Evolutionary conservation across 2,329 filamentous ascomycete species (phyloP).

Genomic region (Tolypocladium album): DNA sequence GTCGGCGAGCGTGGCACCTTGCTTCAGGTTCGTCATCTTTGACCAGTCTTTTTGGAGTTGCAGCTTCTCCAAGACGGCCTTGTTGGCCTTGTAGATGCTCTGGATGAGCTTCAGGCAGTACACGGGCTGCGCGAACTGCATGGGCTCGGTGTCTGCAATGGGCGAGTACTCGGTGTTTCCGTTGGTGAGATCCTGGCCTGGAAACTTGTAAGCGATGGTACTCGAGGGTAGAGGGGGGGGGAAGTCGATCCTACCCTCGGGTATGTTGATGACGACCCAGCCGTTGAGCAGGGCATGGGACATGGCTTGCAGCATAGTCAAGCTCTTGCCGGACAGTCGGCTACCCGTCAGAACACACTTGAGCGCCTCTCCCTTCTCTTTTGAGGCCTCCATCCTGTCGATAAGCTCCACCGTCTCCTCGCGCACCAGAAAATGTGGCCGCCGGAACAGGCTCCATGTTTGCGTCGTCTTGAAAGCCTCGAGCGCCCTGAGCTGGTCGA

Average conservation of each 20-base stretch:
- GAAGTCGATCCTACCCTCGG: conserved; percentile 56
- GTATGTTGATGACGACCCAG: conserved; percentile 83
- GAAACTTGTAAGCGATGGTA: background rate
- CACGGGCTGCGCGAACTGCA: conserved; percentile 65
- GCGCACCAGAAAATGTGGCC: conserved; percentile 69
- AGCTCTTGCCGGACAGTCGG: conserved; percentile 73
- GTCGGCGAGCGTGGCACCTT: conserved; percentile 53
- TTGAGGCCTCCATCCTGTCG: conserved; percentile 48
- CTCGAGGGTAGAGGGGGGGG: background rate
- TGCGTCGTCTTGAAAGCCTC: conserved; percentile 89
- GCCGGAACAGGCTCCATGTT: conserved; percentile 76
- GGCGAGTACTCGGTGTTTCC: conserved; percentile 73
- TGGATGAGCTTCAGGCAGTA: conserved; percentile 68
- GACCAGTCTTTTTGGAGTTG: conserved; percentile 33
- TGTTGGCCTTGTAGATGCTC: conserved; percentile 64
- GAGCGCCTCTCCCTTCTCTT: conserved; percentile 39
- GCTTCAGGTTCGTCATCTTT: conserved; percentile 31
- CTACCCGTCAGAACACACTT: conserved; percentile 63
- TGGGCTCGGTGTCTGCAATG: conserved; percentile 45
- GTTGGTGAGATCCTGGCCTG: conserved; percentile 68
- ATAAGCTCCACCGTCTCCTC: conserved; percentile 66
- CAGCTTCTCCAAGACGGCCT: conserved; percentile 44
- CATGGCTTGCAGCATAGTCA: conserved; percentile 75
- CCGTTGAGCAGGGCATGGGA: conserved; percentile 69
- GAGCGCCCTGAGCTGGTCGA: conserved; percentile 72